Percentiles rank a stretch among this genome's conserved stretches.
Evolutionary conservation across 495 filamentous ascomycete species (phyloP).

Genomic region (Parmelia sp.): DNA sequence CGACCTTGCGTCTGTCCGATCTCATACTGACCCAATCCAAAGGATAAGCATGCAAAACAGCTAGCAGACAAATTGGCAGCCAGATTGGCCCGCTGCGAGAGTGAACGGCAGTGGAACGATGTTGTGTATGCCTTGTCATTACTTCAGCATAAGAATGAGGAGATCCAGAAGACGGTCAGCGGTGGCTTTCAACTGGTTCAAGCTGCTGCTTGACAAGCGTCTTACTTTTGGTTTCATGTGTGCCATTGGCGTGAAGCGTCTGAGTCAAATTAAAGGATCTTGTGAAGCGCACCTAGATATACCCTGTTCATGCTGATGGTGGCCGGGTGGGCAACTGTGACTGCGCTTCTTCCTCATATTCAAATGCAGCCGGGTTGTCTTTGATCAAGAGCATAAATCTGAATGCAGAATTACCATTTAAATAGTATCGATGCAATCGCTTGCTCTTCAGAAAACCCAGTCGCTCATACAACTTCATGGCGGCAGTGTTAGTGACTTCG

Average conservation of each 20-base stretch:
- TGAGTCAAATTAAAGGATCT: slow-evolving; percentile 1
- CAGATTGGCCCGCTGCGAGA: slow-evolving; percentile 77
- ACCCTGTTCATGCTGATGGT: slow-evolving; percentile 22
- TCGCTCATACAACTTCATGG: slow-evolving; percentile 88
- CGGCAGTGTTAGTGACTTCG: slow-evolving; percentile 87
- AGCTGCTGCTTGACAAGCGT: slow-evolving; percentile 45
- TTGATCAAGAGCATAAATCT: slow-evolving; percentile 79
- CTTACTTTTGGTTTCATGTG: slow-evolving; percentile 24
- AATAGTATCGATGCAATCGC: slow-evolving; percentile 87
- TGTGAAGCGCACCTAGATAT: slow-evolving; percentile 3
- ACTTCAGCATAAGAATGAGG: slow-evolving; percentile 95
- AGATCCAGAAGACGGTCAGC: slow-evolving; percentile 75
- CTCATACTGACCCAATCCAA: slow-evolving; percentile 15
- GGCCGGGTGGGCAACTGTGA: slow-evolving; percentile 17
- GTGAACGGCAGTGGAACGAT: slow-evolving; percentile 93
- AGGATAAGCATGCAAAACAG: slow-evolving; percentile 98
- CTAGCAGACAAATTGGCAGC: slow-evolving; percentile 90
- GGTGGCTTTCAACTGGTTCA: slow-evolving; percentile 85
- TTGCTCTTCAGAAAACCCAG: slow-evolving; percentile 92
- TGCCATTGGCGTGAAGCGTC: not conserved
- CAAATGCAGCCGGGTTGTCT: slow-evolving; percentile 43
- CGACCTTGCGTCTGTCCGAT: not conserved
- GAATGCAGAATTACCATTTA: slow-evolving; percentile 95
- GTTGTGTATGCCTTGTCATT: slow-evolving; percentile 85
- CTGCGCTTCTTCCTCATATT: slow-evolving; percentile 36